Conservation (phyloP, 768 basidiomycete genomes). For the Tylopilus subfusipes region DNA sequence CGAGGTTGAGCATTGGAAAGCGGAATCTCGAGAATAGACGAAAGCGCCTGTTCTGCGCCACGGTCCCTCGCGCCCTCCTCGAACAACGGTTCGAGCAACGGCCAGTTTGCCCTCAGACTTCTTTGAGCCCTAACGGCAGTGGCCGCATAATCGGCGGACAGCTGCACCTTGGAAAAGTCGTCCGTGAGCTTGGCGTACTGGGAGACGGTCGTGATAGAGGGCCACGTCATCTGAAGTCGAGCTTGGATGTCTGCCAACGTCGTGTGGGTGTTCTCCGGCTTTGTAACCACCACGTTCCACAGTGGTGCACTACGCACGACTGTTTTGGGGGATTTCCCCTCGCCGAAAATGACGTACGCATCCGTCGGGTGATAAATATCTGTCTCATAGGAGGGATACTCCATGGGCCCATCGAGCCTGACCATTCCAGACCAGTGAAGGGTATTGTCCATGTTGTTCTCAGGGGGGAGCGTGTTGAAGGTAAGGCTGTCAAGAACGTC, state of each 20-base stretch:
- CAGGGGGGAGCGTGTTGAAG: conserved; percentile 6
- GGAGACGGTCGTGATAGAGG: background rate
- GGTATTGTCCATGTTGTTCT: background rate
- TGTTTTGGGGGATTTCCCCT: background rate
- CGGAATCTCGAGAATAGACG: background rate
- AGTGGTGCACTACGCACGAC: background rate
- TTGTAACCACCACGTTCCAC: conserved; percentile 1
- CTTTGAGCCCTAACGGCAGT: background rate
- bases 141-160: background rate
- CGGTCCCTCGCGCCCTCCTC: background rate
- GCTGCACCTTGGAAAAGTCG: conserved; percentile 1
- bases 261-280: background rate
- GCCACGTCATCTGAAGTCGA: background rate
- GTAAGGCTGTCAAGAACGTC: conserved; percentile 13
- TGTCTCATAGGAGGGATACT: conserved; percentile 11
- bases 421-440: conserved; percentile 13
- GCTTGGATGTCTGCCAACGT: too few relatives aligned
- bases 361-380: background rate
- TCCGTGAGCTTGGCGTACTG: background rate
- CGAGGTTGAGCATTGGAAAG: background rate
- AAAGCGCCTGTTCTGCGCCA: background rate
- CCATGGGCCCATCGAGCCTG: background rate
- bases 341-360: background rate
- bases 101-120: conserved; percentile 1
- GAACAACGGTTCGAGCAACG: background rate